These are phyloP conservation scores for Penstemon barbatus DNA, from an alignment of 257 asterid species.

Conservation along the genomic window DNA sequence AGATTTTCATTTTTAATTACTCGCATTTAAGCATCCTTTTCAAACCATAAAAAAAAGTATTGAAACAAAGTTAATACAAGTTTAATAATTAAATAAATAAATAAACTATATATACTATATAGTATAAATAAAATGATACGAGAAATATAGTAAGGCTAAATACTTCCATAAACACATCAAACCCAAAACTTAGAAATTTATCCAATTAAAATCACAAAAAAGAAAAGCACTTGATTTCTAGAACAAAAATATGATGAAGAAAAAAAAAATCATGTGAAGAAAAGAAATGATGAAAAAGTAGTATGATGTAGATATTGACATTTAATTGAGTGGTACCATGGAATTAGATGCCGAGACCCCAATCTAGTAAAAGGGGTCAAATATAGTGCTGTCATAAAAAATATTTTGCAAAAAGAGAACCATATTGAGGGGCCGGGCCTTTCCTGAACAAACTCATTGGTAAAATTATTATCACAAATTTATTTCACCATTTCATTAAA, in stretches of 20 bases:
- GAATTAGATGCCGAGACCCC: slow-evolving; percentile 39
- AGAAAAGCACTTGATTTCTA: no score
- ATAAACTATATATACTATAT: no score
- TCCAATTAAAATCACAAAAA: no score
- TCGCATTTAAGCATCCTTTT: no score
- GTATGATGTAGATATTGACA: not conserved
- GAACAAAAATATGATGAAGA: not conserved
- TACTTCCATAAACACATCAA: no score
- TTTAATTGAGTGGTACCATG: slow-evolving; percentile 14
- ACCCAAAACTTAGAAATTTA: no score
- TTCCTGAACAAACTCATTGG: not conserved
- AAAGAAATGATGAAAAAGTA: not conserved
- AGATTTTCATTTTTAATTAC: no score
- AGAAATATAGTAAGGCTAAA: no score
- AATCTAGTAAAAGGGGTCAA: slow-evolving; percentile 26
- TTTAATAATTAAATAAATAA: no score
- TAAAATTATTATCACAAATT: not conserved
- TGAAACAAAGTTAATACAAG: no score
- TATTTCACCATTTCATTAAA: not conserved
- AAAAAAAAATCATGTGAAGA: not conserved
- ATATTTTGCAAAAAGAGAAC: slow-evolving; percentile 31
- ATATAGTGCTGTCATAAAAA: slow-evolving; percentile 27
- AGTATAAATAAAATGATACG: no score
- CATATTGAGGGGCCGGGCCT: slow-evolving; percentile 14
- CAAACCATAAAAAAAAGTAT: no score